phyloP scores from a whole-genome alignment of 345 rosid species.

The Chamaenerion angustifolium region DNA sequence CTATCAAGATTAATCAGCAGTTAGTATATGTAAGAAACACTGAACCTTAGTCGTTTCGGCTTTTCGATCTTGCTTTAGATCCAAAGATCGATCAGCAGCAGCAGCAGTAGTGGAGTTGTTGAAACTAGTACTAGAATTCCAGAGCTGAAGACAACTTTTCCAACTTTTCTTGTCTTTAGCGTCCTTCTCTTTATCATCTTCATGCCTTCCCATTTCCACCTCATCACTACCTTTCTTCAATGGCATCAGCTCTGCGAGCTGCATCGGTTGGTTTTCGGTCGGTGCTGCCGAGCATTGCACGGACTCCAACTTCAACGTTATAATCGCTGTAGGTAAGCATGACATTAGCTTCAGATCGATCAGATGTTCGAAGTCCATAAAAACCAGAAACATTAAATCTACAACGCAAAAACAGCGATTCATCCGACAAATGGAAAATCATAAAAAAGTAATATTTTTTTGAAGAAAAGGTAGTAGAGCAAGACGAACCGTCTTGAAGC shows the following conservation, averaged over 20 bases:
- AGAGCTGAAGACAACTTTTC: slow-evolving; percentile 68
- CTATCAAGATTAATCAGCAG: neutral
- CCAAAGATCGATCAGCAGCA: slow-evolving; percentile 5
- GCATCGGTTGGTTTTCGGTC: slow-evolving; percentile 20
- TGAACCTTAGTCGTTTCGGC: slow-evolving; percentile 34
- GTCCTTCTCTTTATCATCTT: slow-evolving; percentile 22
- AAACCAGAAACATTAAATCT: neutral
- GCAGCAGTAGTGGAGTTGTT: neutral
- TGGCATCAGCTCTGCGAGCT: slow-evolving; percentile 69
- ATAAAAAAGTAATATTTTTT: no score
- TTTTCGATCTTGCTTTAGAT: slow-evolving; percentile 22
- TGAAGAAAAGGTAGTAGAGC: neutral
- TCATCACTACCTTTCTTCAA: slow-evolving; percentile 22
- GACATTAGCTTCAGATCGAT: neutral
- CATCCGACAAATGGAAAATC: no score
- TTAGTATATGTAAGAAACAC: neutral
- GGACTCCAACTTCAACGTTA: slow-evolving; percentile 32
- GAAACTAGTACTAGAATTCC: slow-evolving; percentile 28
- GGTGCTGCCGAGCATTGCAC: slow-evolving; percentile 20
- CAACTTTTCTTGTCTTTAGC: slow-evolving; percentile 37
- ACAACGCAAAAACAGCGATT: neutral
- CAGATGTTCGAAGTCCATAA: neutral
- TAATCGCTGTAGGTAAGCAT: slow-evolving; percentile 42
- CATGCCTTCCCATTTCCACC: slow-evolving; percentile 11
- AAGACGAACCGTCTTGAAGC: slow-evolving; percentile 54